Base-by-base conservation (phyloP, 345 rosid genomes). In the Hypericum perforatum region DNA sequence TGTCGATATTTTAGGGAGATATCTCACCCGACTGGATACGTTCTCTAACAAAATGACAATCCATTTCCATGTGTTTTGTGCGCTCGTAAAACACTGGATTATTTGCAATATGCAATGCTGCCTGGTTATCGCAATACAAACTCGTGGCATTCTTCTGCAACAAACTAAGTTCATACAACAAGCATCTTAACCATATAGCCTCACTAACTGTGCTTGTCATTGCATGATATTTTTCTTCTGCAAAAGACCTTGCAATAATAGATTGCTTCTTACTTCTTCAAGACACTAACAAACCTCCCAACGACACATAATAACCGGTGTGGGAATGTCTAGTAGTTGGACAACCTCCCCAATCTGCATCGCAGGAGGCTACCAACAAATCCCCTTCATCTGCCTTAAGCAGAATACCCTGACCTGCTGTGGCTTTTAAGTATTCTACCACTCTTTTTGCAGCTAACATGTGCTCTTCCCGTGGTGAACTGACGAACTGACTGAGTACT, bases 381-480 rank as follows among this genome's bases (percentile, higher is more conserved):
- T n/a, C n/a, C n/a, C n/a, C n/a, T n/a, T n/a, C n/a, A 62, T 9
- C 43, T 37, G 41, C 41, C 38, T 58, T 47, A 9, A 41, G 56
- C 12, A 47, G 1, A 0, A 63, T 2, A 12, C 61, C 49, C 46
- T 42, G 41, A 9, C 16, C 54, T 6, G 0, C 0, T 39, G 5
- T 54, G 0, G 36, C 22, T 40, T 57, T 57, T 3, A 43, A 3
- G 16, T 44, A 50, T 39, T 40, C 42, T 14, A 57, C 38, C 9
- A 57, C 50, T 14, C 56, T 6, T 12, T 29, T 11, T 1, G 8
- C 41, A 7, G n/a, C 13, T 41, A 56, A 56, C 13, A 49, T 10
- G n/a, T 56, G 52, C 14, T 44, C 9, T 11, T 56, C 51, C 39
- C 16, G 56, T 6, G 57, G 62, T 2, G 7, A 56, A 15, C 57